Percentiles rank a stretch among this genome's conserved stretches.
phyloP scores from a whole-genome alignment of 352 stramenopile species.

The Phytopythium sindhum region DNA sequence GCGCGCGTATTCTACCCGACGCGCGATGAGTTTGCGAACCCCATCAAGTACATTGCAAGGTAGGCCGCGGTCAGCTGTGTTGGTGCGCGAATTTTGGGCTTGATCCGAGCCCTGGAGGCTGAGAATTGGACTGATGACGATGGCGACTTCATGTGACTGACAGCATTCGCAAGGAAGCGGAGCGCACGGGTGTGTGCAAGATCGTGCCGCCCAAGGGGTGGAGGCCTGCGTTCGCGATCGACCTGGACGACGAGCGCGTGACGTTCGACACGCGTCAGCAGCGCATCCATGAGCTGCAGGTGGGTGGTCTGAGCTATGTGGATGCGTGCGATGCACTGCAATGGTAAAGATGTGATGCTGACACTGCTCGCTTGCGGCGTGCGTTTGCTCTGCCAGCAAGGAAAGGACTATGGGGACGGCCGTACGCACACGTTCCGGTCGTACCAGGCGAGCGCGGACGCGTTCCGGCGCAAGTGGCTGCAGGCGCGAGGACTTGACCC shows the following conservation, averaged over 20 bases:
- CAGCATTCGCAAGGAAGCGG: constrained; percentile 59
- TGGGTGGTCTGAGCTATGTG: constrained; percentile 1
- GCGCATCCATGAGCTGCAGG: constrained; percentile 85
- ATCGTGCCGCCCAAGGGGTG: constrained; percentile 96
- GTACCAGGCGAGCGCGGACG: constrained; percentile 52
- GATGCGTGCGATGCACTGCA: too few species aligned
- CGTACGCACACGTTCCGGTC: constrained; percentile 62
- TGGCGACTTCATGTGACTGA: neutral
- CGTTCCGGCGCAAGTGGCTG: constrained; percentile 61
- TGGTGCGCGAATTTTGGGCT: neutral
- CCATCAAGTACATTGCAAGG: constrained; percentile 86
- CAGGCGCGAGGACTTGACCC: constrained; percentile 30
- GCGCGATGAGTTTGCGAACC: constrained; percentile 82
- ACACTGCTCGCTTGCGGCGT: neutral
- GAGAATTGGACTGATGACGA: neutral
- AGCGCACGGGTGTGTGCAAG: constrained; percentile 94
- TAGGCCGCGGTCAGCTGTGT: constrained; percentile 15
- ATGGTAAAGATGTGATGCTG: neutral
- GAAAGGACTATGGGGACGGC: constrained; percentile 59
- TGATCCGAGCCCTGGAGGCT: neutral
- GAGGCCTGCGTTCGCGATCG: constrained; percentile 76
- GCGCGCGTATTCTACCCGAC: constrained; percentile 78
- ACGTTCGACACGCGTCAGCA: constrained; percentile 93
- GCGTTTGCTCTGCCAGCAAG: constrained; percentile 45
- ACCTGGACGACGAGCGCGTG: constrained; percentile 49